These are phyloP conservation scores for Neurospora crassa DNA, from an alignment of 2,329 filamentous ascomycete species.

Conservation along the genomic window DNA sequence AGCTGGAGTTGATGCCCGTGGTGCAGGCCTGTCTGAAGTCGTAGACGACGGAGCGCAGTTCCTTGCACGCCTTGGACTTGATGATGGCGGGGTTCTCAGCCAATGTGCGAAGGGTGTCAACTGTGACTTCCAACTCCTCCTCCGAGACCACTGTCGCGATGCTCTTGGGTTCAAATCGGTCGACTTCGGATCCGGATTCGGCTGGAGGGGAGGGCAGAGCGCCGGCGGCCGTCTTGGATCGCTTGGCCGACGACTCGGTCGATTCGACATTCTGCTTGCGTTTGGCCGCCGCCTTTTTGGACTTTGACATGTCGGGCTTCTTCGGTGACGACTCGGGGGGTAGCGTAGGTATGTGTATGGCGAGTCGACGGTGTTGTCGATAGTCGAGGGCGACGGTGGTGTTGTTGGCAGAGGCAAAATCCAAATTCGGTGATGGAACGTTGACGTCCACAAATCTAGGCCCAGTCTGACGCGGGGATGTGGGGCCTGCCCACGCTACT, in stretches of 20 bases:
- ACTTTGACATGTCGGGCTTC: neutral
- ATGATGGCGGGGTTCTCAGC: slow-evolving; percentile 47
- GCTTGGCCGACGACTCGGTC: neutral
- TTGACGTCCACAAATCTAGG: neutral
- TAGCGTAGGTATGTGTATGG: neutral
- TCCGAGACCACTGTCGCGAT: slow-evolving; percentile 46
- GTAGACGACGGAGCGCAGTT: slow-evolving; percentile 56
- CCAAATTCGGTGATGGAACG: neutral
- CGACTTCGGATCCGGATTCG: neutral
- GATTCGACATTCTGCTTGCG: neutral
- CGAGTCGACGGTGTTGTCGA: neutral
- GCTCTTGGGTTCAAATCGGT: slow-evolving; percentile 33
- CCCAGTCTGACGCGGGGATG: neutral
- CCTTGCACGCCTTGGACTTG: slow-evolving; percentile 59
- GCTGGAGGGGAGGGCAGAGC: neutral
- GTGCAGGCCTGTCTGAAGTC: slow-evolving; percentile 61
- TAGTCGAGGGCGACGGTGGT: neutral
- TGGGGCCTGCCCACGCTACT: neutral
- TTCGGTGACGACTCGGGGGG: neutral
- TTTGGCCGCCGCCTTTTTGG: neutral
- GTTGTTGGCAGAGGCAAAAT: neutral
- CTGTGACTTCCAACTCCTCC: slow-evolving; percentile 57
- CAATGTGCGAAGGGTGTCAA: slow-evolving; percentile 53
- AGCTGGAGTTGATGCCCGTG: slow-evolving; percentile 49
- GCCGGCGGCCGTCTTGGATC: neutral